Percentiles rank a stretch among this genome's conserved stretches.
Conservation (phyloP, 1,284 basidiomycete species). For the Tylopilus sp. region DNA sequence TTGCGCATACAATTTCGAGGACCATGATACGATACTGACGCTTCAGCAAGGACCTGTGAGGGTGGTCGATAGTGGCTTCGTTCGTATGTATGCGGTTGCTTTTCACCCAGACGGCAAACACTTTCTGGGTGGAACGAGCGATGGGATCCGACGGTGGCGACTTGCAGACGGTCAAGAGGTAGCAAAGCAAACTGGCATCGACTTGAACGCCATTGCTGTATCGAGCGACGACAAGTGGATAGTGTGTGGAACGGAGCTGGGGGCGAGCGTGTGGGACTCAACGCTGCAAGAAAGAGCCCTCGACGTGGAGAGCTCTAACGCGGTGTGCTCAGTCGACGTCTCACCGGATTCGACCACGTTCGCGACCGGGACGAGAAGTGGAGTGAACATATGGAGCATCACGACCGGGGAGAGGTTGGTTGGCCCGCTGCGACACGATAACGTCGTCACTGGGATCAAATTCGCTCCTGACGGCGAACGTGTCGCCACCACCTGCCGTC, state of each 20-base stretch:
- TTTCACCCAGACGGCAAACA: too few species aligned
- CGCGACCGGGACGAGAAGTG: not conserved
- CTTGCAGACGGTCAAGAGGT: not conserved
- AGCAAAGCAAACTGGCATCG: not conserved
- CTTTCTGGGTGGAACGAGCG: too few species aligned
- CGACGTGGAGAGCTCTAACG: not conserved
- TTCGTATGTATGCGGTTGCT: not conserved
- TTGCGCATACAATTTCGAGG: not conserved
- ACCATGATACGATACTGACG: not conserved
- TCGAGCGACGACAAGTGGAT: not conserved
- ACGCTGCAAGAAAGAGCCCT: not conserved
- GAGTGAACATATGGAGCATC: not conserved
- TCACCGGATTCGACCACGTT: not conserved
- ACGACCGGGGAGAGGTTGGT: not conserved
- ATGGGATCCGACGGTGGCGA: not conserved
- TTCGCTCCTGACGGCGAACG: slow-evolving; percentile 3
- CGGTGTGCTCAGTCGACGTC: not conserved
- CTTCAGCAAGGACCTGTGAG: not conserved
- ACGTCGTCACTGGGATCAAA: not conserved
- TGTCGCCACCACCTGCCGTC: not conserved
- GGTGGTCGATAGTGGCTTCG: not conserved
- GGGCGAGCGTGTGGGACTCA: not conserved
- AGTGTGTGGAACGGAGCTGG: not conserved
- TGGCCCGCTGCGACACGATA: slow-evolving; percentile 3
- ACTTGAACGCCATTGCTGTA: not conserved